Base-by-base conservation (phyloP, 306 rosid genomes). In the Lagenaria siceraria region DNA sequence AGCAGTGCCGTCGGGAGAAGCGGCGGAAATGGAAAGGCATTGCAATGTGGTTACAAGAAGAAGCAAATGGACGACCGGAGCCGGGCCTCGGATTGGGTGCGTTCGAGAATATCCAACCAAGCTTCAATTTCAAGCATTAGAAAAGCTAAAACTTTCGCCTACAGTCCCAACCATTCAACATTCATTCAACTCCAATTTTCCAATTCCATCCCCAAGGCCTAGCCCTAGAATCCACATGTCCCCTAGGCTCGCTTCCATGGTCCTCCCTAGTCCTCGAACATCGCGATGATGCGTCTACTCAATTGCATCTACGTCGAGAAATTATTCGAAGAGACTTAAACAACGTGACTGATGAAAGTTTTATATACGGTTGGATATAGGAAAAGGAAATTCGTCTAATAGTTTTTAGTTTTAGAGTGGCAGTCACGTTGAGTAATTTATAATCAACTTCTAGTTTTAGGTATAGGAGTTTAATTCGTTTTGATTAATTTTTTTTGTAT, bases 141-240 rank as follows among this genome's bases (percentile, higher is more conserved):
- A 88, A 81, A 91, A 90, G 10, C 87, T 93, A 48, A 84, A 89
- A 60, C 79, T 90, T 10, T 91, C 97, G 8, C 96, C 96, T 0
- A 87, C 87, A 46, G 79, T 74, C 82, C 29, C 31, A 19, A 42
- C 24, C 19, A 6, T 29, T 61, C 86, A 65, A 82, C 51, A 72
- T 0, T 24, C 18, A 25, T 76, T 56, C 24, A 80, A 64, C 76
- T 55, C 64, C 74, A 69, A 62, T 19, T 19, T 40, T 33, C 93
- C 97, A 2, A 85, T 89, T 10, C 98, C 96, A 18, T 89, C 97
- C 1, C 90, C 96, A 46, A 91, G 97, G 35, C 93, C 93, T 8
- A 86, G 88, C 84, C 92, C 93, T 62, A 85, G 87, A 61, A 5
- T 92, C 46, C 96, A 81, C 60, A 70, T 89, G 7, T 92, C 96